These are phyloP conservation scores for Tricholomella constricta DNA, from an alignment of 768 basidiomycete species.

Conservation along the genomic window DNA sequence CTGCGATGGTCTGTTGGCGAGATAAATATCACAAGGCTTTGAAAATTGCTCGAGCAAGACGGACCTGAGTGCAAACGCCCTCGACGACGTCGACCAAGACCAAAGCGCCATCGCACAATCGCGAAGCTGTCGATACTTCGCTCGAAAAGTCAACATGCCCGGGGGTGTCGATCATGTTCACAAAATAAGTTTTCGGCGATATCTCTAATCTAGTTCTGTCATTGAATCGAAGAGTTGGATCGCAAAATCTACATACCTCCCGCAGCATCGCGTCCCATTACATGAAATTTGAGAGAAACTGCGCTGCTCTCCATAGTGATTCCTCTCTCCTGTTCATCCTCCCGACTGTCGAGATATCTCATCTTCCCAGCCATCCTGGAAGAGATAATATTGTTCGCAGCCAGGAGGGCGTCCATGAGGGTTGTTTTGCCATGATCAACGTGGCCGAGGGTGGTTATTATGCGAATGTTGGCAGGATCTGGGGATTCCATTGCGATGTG, in stretches of 20 bases:
- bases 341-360: constrained; percentile 91
- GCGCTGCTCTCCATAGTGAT: constrained; percentile 99
- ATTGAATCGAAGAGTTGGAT: constrained; percentile 18
- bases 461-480: constrained; percentile 58
- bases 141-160: constrained; percentile 99
- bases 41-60: not conserved
- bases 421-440: constrained; percentile 98
- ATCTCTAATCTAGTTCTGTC: constrained; percentile 49
- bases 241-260: constrained; percentile 53
- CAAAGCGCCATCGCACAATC: constrained; percentile 93
- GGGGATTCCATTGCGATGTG: constrained; percentile 30
- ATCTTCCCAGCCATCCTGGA: constrained; percentile 93
- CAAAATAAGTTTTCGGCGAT: constrained; percentile 69
- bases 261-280: constrained; percentile 54
- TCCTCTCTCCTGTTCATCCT: constrained; percentile 96
- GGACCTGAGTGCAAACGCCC: constrained; percentile 95
- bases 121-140: constrained; percentile 93
- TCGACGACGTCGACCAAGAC: constrained; percentile 97
- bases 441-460: constrained; percentile 85
- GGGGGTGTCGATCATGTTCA: constrained; percentile 98
- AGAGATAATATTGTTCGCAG: constrained; percentile 98
- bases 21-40: not conserved
- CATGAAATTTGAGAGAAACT: constrained; percentile 86
- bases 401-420: constrained; percentile 91
- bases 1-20: constrained; percentile 79